Conservation (phyloP, 2,329 filamentous ascomycete species). For the Aspergillus versicolor region DNA sequence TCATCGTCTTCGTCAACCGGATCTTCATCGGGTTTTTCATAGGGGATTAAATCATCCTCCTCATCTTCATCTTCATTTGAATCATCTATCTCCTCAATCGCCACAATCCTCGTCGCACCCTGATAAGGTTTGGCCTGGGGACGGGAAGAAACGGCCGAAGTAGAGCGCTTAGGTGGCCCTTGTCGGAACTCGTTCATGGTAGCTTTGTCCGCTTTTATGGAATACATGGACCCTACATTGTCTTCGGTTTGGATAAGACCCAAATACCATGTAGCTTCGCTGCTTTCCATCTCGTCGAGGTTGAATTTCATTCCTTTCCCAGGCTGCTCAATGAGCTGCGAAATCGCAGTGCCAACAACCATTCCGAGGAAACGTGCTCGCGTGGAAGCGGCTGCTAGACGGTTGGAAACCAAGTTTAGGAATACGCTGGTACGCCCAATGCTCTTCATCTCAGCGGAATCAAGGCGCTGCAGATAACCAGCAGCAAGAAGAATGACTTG, state of each 20-base stretch:
- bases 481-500: conserved; percentile 76
- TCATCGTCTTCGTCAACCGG: conserved; percentile 91
- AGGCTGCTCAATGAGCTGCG: conserved; percentile 62
- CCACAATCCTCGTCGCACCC: conserved; percentile 45
- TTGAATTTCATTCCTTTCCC: conserved; percentile 79
- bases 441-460: conserved; percentile 65
- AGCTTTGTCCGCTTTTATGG: conserved; percentile 41
- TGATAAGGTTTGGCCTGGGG: neutral
- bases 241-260: conserved; percentile 64
- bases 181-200: conserved; percentile 16
- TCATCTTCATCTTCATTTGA: conserved; percentile 54
- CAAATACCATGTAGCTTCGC: conserved; percentile 75
- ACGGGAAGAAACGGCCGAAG: conserved; percentile 1
- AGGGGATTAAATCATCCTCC: conserved; percentile 69
- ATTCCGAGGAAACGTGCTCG: conserved; percentile 83
- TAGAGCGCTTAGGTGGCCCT: conserved; percentile 15
- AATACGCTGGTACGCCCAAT: conserved; percentile 72
- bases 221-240: conserved; percentile 56
- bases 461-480: conserved; percentile 69
- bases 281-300: conserved; percentile 71
- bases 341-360: conserved; percentile 74
- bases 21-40: conserved; percentile 84
- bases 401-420: conserved; percentile 77
- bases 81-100: conserved; percentile 64
- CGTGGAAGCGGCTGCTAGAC: conserved; percentile 72